These are phyloP conservation scores for Podospora pseudopauciseta DNA, from an alignment of 495 filamentous ascomycete species.

Conservation along the genomic window DNA sequence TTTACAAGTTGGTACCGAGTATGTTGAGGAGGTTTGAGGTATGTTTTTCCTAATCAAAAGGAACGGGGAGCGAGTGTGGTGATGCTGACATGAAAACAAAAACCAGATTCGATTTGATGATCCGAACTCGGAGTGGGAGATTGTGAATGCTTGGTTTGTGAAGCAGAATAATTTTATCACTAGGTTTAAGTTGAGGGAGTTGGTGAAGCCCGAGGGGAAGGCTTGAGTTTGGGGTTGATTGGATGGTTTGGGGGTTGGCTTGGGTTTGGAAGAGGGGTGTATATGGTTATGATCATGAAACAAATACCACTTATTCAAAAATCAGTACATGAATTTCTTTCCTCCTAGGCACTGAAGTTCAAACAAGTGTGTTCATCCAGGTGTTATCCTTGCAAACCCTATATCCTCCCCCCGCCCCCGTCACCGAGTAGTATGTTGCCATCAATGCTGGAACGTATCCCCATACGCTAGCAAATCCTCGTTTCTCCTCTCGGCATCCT, in stretches of 20 bases:
- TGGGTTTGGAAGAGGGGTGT: background rate
- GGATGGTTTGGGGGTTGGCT: background rate
- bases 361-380: too few species aligned
- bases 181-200: constrained; percentile 46
- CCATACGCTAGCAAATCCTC: too few species aligned
- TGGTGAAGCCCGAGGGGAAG: constrained; percentile 41
- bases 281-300: background rate
- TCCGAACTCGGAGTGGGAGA: constrained; percentile 59
- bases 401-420: too few species aligned
- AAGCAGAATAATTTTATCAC: constrained; percentile 63
- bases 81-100: constrained; percentile 9
- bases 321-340: too few species aligned
- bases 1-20: constrained; percentile 74
- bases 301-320: background rate
- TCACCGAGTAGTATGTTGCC: too few species aligned
- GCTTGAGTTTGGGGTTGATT: background rate
- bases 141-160: constrained; percentile 71
- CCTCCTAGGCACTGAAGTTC: too few species aligned
- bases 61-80: background rate
- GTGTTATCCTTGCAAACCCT: too few species aligned
- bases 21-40: constrained; percentile 67
- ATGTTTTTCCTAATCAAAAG: constrained; percentile 21
- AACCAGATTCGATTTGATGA: constrained; percentile 53
- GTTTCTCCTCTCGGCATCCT: too few species aligned
- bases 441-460: too few species aligned